A percentile compares a stretch with the other conserved stretches of the same genome.
phyloP scores from a whole-genome alignment of 163 green algal species.

The Botryococcus braunii region DNA sequence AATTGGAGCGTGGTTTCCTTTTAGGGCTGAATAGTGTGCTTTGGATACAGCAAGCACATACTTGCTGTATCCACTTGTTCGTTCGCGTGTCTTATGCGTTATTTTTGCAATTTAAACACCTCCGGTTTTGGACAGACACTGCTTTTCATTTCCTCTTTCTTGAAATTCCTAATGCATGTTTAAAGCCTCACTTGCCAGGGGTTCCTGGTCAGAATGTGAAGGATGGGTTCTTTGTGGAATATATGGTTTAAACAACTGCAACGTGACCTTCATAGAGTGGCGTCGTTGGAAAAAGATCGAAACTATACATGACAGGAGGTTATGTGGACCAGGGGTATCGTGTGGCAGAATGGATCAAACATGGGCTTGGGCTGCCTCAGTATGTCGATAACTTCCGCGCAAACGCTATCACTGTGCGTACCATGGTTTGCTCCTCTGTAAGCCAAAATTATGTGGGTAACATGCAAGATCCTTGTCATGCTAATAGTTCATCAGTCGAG shows the following conservation, averaged over 20 bases:
- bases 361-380: slow-evolving; percentile 45
- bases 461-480: background rate
- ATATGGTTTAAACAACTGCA: too few species aligned
- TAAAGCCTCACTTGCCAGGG: too few species aligned
- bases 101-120: too few species aligned
- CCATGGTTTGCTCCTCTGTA: background rate
- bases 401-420: slow-evolving; percentile 39
- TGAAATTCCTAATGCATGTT: too few species aligned
- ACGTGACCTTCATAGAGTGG: background rate
- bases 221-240: too few species aligned
- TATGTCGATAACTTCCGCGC: slow-evolving; percentile 42
- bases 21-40: too few species aligned
- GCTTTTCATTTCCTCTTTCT: too few species aligned
- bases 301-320: background rate
- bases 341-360: slow-evolving; percentile 48
- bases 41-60: too few species aligned
- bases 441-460: background rate
- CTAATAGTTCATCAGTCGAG: background rate
- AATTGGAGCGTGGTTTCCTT: background rate
- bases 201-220: too few species aligned
- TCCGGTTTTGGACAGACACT: too few species aligned
- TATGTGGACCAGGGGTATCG: slow-evolving; percentile 9
- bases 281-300: background rate
- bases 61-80: too few species aligned
- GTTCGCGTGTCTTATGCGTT: too few species aligned